Conservation (phyloP, 2,329 filamentous ascomycete species). For the Microdochium trichocladiopsis region DNA sequence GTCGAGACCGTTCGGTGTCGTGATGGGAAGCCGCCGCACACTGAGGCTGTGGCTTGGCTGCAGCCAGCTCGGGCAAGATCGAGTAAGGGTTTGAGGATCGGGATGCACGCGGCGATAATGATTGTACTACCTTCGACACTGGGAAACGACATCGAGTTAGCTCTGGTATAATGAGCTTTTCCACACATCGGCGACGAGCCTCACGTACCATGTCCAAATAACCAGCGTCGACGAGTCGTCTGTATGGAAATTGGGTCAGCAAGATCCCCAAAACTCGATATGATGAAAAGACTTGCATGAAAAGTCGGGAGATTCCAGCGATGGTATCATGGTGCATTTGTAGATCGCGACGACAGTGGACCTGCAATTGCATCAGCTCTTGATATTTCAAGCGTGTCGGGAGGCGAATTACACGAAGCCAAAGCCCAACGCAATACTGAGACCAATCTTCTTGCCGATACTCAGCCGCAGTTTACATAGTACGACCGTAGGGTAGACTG, state of each 20-base stretch:
- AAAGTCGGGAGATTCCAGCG: background rate
- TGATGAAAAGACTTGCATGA: background rate
- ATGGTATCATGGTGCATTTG: background rate
- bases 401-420: conserved; percentile 29
- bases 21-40: background rate
- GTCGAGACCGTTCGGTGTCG: background rate
- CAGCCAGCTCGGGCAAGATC: background rate
- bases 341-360: background rate
- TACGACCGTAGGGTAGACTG: conserved; percentile 30
- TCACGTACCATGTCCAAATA: conserved; percentile 1
- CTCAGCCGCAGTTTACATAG: conserved; percentile 28
- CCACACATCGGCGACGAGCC: too few relatives aligned
- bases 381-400: background rate
- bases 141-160: background rate
- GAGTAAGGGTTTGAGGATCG: background rate
- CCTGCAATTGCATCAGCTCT: background rate
- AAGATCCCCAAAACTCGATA: background rate
- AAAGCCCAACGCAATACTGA: conserved; percentile 28
- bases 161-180: too few relatives aligned
- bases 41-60: background rate
- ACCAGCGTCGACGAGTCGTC: background rate
- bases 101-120: background rate
- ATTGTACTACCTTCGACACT: background rate
- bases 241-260: background rate
- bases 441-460: conserved; percentile 29